These are phyloP conservation scores for Mrakia hoshinonis DNA, from an alignment of 768 basidiomycete species.

Conservation along the genomic window DNA sequence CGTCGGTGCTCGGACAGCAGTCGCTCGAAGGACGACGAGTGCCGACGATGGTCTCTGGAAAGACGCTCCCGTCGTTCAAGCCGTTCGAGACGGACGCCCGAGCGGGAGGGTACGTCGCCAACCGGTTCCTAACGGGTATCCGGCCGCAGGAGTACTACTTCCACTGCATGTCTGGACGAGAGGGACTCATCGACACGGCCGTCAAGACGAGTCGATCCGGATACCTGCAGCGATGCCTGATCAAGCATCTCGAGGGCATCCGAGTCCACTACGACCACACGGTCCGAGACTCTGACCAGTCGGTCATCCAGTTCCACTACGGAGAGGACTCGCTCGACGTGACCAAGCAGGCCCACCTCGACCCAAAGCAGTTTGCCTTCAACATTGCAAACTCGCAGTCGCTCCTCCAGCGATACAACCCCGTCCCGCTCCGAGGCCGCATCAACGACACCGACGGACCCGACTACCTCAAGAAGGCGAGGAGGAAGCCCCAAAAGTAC, in stretches of 20 bases:
- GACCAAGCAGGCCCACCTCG: constrained; percentile 90
- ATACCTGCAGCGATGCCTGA: constrained; percentile 92
- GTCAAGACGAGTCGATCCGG: constrained; percentile 98
- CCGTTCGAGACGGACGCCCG: constrained; percentile 96
- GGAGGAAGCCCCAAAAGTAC: constrained; percentile 57
- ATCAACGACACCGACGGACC: constrained; percentile 57
- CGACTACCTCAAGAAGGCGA: constrained; percentile 75
- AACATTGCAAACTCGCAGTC: constrained; percentile 76
- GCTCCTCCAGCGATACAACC: constrained; percentile 60
- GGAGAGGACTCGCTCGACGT: constrained; percentile 95
- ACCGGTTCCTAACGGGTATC: constrained; percentile 96
- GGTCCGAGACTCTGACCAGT: constrained; percentile 86
- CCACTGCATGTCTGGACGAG: constrained; percentile 99
- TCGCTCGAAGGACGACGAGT: constrained; percentile 97
- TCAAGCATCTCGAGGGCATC: constrained; percentile 96
- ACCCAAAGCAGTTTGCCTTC: constrained; percentile 71
- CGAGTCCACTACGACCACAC: constrained; percentile 97
- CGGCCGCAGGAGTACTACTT: constrained; percentile 99
- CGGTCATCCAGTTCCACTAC: constrained; percentile 91
- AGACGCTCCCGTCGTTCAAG: constrained; percentile 93
- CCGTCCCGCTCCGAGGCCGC: constrained; percentile 50
- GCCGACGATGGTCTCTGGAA: constrained; percentile 97
- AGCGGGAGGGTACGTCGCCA: constrained; percentile 94
- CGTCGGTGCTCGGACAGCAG: constrained; percentile 94
- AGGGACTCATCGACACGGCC: constrained; percentile 97